phyloP scores from a whole-genome alignment of 805 yeast genomes.

The Kluyveromyces wickerhamii region DNA sequence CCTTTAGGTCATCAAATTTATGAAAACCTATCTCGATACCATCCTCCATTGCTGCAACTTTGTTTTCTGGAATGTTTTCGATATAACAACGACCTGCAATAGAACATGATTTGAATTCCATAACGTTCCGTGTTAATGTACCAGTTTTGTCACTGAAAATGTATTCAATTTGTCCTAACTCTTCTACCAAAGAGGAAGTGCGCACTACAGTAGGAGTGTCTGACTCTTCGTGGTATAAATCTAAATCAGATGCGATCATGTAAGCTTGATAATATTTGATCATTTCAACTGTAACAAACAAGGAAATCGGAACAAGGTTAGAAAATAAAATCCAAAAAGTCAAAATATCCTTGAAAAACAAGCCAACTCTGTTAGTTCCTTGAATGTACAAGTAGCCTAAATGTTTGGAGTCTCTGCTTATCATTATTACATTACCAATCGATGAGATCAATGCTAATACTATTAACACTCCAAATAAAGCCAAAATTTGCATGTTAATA shows the following conservation, averaged over 20 bases:
- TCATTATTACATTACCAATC: constrained; percentile 75
- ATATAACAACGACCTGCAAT: constrained; percentile 90
- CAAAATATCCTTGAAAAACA: constrained; percentile 79
- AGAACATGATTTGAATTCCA: constrained; percentile 92
- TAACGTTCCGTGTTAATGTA: constrained; percentile 87
- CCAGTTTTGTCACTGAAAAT: constrained; percentile 98
- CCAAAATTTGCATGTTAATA: constrained; percentile 86
- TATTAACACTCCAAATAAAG: constrained; percentile 73
- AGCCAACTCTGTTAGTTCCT: constrained; percentile 55
- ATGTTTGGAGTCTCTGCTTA: constrained; percentile 42
- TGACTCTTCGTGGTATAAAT: constrained; percentile 76
- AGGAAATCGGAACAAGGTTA: constrained; percentile 92
- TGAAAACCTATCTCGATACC: constrained; percentile 77
- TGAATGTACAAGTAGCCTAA: constrained; percentile 61
- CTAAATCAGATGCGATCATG: constrained; percentile 89
- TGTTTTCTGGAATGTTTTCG: constrained; percentile 86
- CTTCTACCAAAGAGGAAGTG: constrained; percentile 93
- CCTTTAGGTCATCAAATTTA: constrained; percentile 55
- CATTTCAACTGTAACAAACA: constrained; percentile 92
- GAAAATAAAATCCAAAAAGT: constrained; percentile 97
- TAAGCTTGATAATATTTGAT: constrained; percentile 93
- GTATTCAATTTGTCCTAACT: constrained; percentile 92
- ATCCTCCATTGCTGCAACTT: constrained; percentile 59
- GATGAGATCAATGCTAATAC: constrained; percentile 73
- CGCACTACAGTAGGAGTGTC: constrained; percentile 95